phyloP scores from a whole-genome alignment of 768 basidiomycete genomes.

The Strobilomyces confusus region DNA sequence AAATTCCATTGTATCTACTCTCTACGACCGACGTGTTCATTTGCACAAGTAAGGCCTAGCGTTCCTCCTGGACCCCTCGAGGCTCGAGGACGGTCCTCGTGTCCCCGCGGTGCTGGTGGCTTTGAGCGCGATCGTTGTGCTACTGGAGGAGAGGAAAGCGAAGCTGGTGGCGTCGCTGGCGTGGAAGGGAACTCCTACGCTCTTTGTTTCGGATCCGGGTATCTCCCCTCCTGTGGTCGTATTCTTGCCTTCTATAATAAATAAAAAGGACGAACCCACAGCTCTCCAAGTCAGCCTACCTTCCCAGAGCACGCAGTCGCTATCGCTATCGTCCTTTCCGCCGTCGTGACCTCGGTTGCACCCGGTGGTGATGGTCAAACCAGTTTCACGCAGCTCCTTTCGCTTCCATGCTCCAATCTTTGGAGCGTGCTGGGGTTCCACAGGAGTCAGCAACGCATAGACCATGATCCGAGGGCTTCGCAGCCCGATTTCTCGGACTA shows the following conservation, averaged over 20 bases:
- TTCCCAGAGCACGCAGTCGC: background rate
- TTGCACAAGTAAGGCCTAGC: slow-evolving; percentile 4
- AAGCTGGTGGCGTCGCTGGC: background rate
- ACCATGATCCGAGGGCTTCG: slow-evolving; percentile 21
- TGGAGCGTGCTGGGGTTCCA: background rate
- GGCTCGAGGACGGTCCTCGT: slow-evolving; percentile 1
- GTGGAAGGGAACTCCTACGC: background rate
- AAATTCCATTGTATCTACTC: slow-evolving; percentile 3
- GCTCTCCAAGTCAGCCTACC: slow-evolving; percentile 2
- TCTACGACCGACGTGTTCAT: slow-evolving; percentile 16
- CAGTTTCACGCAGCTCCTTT: too few relatives aligned
- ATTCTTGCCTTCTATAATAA: slow-evolving; percentile 4
- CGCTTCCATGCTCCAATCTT: background rate
- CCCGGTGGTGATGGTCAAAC: too few relatives aligned
- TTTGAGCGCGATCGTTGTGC: background rate
- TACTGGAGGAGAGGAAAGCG: background rate
- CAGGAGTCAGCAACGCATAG: slow-evolving; percentile 5
- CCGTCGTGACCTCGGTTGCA: background rate
- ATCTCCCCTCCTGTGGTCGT: slow-evolving; percentile 7
- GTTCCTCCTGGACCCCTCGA: too few relatives aligned
- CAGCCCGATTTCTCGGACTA: slow-evolving; percentile 6
- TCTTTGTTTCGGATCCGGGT: slow-evolving; percentile 8
- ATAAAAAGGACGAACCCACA: background rate
- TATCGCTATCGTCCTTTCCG: background rate
- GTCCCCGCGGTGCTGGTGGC: slow-evolving; percentile 14